Percentiles rank a stretch among this genome's conserved stretches.
Evolutionary conservation across 352 stramenopile species (phyloP).

Genomic region (Globisporangium rhizosaccharum): DNA sequence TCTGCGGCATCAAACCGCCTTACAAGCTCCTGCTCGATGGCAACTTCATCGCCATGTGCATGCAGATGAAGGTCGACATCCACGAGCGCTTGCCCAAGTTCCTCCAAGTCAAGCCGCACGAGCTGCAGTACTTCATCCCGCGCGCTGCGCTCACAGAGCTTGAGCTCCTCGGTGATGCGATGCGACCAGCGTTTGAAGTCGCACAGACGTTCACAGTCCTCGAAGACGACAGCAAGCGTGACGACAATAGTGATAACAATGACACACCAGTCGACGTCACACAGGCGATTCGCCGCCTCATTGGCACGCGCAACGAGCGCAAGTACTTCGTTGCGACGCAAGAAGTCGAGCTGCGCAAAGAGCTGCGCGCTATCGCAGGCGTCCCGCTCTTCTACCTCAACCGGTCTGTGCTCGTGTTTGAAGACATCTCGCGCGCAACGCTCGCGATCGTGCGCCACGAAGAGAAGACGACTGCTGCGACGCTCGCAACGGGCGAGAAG

Average conservation of each 20-base stretch:
- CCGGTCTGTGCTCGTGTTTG: slow-evolving; percentile 83
- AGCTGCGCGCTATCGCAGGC: slow-evolving; percentile 54
- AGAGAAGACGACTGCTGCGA: slow-evolving; percentile 63
- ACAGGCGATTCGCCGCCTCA: slow-evolving; percentile 9
- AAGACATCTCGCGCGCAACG: slow-evolving; percentile 75
- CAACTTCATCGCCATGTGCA: slow-evolving; percentile 86
- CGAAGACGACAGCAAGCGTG: slow-evolving; percentile 24
- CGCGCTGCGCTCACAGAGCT: slow-evolving; percentile 66
- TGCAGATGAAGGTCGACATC: slow-evolving; percentile 85
- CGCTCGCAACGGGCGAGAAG: slow-evolving; percentile 72
- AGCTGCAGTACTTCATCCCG: slow-evolving; percentile 71
- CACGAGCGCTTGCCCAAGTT: slow-evolving; percentile 75
- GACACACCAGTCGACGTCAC: slow-evolving; percentile 33
- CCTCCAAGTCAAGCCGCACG: slow-evolving; percentile 71
- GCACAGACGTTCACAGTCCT: slow-evolving; percentile 67
- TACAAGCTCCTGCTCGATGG: slow-evolving; percentile 82
- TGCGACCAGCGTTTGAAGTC: slow-evolving; percentile 51
- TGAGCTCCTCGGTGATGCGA: slow-evolving; percentile 57
- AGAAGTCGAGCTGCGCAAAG: slow-evolving; percentile 77
- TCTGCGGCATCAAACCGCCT: slow-evolving; percentile 81
- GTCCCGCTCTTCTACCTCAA: slow-evolving; percentile 86
- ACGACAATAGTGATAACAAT: background rate
- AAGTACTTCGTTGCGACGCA: slow-evolving; percentile 85
- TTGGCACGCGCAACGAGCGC: slow-evolving; percentile 66
- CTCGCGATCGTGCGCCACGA: slow-evolving; percentile 76